These are phyloP conservation scores for Ilex asprella DNA, from an alignment of 257 asterid species.

Conservation along the genomic window DNA sequence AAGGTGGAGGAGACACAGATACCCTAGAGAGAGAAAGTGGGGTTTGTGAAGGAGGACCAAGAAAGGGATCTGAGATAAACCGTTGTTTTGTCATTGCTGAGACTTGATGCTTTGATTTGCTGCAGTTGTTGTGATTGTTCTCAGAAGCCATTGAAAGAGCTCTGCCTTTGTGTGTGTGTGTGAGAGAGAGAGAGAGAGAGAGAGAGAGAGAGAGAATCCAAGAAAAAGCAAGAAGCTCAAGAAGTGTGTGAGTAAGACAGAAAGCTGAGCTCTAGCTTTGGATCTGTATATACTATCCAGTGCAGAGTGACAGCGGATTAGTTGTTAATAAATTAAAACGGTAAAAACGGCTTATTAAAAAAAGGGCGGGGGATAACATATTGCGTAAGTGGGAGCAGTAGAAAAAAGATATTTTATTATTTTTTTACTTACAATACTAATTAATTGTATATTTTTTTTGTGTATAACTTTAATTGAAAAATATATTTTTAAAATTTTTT, in stretches of 20 bases:
- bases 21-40: slow-evolving; percentile 3
- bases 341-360: slow-evolving; percentile 12
- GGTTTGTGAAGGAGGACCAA: slow-evolving; percentile 37
- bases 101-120: slow-evolving; percentile 40
- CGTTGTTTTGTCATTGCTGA: slow-evolving; percentile 91
- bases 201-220: slow-evolving; percentile 17
- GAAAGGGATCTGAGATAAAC: slow-evolving; percentile 65
- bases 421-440: no score
- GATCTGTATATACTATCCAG: not conserved
- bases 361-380: not conserved
- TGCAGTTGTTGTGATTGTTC: slow-evolving; percentile 12
- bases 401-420: not conserved
- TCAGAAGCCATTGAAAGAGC: slow-evolving; percentile 44
- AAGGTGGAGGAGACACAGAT: slow-evolving; percentile 2
- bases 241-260: not conserved
- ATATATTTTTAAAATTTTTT: no score
- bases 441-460: no score
- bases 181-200: slow-evolving; percentile 3
- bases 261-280: slow-evolving; percentile 28
- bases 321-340: not conserved
- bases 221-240: slow-evolving; percentile 5
- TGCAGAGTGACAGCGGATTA: not conserved
- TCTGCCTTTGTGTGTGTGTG: slow-evolving; percentile 7
- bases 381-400: not conserved
- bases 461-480: no score